Conservation (phyloP, 208 protist species). For the Trypanosoma caninum region DNA sequence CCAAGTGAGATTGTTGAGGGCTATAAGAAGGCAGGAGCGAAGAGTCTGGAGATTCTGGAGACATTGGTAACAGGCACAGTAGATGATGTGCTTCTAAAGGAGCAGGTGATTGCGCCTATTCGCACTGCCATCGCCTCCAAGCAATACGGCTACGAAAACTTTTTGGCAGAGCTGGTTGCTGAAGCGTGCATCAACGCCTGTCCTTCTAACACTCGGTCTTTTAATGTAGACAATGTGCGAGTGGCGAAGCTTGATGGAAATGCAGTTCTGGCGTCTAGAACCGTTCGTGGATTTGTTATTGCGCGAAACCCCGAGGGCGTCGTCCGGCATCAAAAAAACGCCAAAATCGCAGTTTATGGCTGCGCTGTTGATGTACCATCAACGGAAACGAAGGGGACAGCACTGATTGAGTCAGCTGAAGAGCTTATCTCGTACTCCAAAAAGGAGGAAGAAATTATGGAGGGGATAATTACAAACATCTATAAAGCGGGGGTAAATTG, state of each 20-base stretch:
- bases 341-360: conserved; percentile 98
- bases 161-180: conserved; percentile 93
- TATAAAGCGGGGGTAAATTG: conserved; percentile 96
- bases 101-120: conserved; percentile 68
- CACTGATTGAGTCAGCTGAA: conserved; percentile 97
- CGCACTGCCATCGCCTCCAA: conserved; percentile 93
- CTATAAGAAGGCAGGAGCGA: conserved; percentile 94
- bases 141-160: conserved; percentile 96
- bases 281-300: conserved; percentile 98
- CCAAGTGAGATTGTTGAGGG: conserved; percentile 98
- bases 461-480: conserved; percentile 96
- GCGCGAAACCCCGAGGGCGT: conserved; percentile 89
- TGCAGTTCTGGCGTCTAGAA: conserved; percentile 88
- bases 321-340: conserved; percentile 92
- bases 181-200: conserved; percentile 97
- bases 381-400: conserved; percentile 98
- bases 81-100: conserved; percentile 84
- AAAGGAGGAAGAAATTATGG: conserved; percentile 97
- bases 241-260: conserved; percentile 98
- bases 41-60: conserved; percentile 91
- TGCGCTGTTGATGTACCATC: conserved; percentile 96
- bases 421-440: conserved; percentile 96
- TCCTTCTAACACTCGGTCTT: conserved; percentile 94
- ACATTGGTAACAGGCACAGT: conserved; percentile 55
- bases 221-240: conserved; percentile 99